A percentile compares a stretch with the other conserved stretches of the same genome.
These are phyloP conservation scores for Protea cynaroides DNA, from an alignment of 164 flowering plant genomes.

Conservation along the genomic window DNA sequence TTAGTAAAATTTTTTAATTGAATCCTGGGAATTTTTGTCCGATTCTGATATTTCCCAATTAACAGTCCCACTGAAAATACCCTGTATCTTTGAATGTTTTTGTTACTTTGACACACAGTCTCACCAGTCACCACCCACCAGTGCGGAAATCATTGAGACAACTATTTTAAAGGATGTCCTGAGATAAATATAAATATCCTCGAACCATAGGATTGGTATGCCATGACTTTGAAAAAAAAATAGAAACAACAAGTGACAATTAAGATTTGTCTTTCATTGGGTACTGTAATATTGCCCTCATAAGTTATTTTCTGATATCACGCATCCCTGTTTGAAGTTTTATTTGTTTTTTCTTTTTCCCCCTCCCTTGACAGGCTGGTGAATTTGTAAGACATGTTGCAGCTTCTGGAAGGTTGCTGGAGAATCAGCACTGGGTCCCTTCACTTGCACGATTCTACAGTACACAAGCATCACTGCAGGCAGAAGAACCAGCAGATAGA, in stretches of 20 bases:
- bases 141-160: too few relatives aligned
- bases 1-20: background rate
- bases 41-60: background rate
- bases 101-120: too few relatives aligned
- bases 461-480: slow-evolving; percentile 40
- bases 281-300: background rate
- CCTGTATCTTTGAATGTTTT: too few relatives aligned
- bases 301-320: too few relatives aligned
- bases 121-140: too few relatives aligned
- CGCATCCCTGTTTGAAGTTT: too few relatives aligned
- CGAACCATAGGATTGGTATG: background rate
- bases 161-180: too few relatives aligned
- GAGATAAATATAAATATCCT: background rate
- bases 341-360: background rate
- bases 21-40: background rate
- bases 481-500: slow-evolving; percentile 29
- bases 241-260: too few relatives aligned
- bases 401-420: slow-evolving; percentile 28
- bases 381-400: slow-evolving; percentile 21
- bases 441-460: slow-evolving; percentile 31
- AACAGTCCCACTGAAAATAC: too few relatives aligned
- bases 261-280: background rate
- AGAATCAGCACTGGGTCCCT: slow-evolving; percentile 17
- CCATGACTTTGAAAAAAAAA: background rate
- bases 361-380: slow-evolving; percentile 15